Base-by-base conservation (phyloP, 257 asterid species). In the Solanum sparsipilum region DNA sequence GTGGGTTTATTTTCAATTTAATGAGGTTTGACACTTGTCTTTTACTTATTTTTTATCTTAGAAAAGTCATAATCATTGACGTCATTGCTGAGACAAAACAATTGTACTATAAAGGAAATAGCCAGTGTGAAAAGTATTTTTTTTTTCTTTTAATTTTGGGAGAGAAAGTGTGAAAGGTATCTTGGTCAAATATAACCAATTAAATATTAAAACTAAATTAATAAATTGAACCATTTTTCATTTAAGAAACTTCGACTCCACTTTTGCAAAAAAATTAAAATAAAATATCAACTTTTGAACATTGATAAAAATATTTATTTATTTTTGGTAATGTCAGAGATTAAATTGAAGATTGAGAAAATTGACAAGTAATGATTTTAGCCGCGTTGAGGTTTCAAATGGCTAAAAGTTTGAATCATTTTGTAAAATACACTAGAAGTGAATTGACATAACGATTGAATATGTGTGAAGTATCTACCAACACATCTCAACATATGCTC, bases 331-430 rank as follows among this genome's bases (percentile, higher is more conserved):
- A 0, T 29, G 1, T 29, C 0, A 2, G 5, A 16, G 1, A 13
- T 70, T 4, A 31, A 18, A 29, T 3, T 3, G 6, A 1, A 27
- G 6, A 70, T 70, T 6, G 23, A 70, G 1, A 70, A 29, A 70
- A 16, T 52, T 2, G 8, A 48, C 23, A 52, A 6, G 3, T 52
- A 52, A 52, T 18, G 4, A 56, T 56, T 56, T 48, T 56, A 6
- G 11, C 20, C n/a, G 4, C 1, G 25, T 20, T 18, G 25, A 20
- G 25, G 11, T 68, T 0, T 0, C 0, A 1, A 3, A 15, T 70
- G 3, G 21, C 2, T 72, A 72, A 9, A 72, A 72, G 4, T 10
- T 2, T 72, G 23, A 34, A 56, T 72, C 1, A 9, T 18, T 32
- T 32, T 8, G 2, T 18, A 32, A 27, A 72, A 72, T 72, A 18